Percentiles rank a stretch among this genome's conserved stretches.
Conservation (phyloP, 2,329 filamentous ascomycete genomes). For the Fusarium praegraminearum region DNA sequence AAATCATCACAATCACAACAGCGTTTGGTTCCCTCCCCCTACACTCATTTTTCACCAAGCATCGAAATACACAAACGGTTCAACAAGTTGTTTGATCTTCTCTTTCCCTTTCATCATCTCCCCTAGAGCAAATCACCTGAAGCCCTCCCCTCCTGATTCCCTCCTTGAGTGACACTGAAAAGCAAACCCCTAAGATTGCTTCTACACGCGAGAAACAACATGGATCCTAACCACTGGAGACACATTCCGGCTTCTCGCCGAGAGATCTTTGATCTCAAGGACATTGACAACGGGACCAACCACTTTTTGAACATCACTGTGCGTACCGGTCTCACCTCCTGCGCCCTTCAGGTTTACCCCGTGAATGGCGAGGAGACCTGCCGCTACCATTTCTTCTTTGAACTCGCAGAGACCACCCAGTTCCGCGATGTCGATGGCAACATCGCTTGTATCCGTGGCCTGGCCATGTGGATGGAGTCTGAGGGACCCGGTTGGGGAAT, state of each 20-base stretch:
- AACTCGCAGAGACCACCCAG: not conserved
- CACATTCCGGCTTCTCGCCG: not conserved
- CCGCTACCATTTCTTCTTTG: conserved; percentile 3
- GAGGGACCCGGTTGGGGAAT: not conserved
- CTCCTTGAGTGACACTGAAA: not conserved
- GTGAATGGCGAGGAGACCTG: not conserved
- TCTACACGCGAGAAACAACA: not conserved
- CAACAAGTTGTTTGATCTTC: not conserved
- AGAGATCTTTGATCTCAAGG: conserved; percentile 12
- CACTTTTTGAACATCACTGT: not conserved
- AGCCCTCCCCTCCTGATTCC: no score
- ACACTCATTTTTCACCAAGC: not conserved
- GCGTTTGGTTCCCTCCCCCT: not conserved
- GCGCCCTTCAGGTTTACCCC: conserved; percentile 12
- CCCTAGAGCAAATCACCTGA: not conserved
- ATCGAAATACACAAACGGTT: not conserved
- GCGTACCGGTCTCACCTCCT: not conserved
- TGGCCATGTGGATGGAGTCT: conserved; percentile 27
- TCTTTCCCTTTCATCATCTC: not conserved
- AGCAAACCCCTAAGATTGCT: not conserved
- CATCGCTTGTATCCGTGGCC: not conserved
- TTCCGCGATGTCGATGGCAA: not conserved
- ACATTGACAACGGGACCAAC: not conserved
- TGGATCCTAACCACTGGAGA: not conserved
- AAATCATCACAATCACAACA: not conserved